Evolutionary conservation across 768 basidiomycete genomes (phyloP).

Genomic region (Myochromella boudieri): DNA sequence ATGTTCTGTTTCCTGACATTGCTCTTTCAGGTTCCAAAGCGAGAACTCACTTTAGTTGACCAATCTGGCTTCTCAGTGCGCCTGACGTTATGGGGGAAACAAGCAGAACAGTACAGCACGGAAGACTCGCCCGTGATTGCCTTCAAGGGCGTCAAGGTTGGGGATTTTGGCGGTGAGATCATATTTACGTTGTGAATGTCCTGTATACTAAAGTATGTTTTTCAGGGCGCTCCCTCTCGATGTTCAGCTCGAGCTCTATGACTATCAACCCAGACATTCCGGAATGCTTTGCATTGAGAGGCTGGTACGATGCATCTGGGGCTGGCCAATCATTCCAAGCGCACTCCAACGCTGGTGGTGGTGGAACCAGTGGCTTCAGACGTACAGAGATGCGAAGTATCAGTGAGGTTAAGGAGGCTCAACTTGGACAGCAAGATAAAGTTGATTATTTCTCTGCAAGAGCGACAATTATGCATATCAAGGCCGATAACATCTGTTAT

Average conservation of each 20-base stretch:
- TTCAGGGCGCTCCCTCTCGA: slow-evolving; percentile 79
- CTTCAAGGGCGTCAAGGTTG: slow-evolving; percentile 91
- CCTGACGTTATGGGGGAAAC: slow-evolving; percentile 94
- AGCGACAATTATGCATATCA: slow-evolving; percentile 89
- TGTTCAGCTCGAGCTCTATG: slow-evolving; percentile 80
- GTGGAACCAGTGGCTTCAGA: slow-evolving; percentile 48
- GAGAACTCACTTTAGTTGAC: slow-evolving; percentile 89
- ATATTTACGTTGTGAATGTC: not conserved
- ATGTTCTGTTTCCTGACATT: slow-evolving; percentile 2
- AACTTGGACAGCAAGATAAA: slow-evolving; percentile 75
- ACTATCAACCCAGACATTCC: slow-evolving; percentile 87
- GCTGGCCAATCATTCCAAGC: slow-evolving; percentile 65
- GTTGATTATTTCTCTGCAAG: slow-evolving; percentile 76
- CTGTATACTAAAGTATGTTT: slow-evolving; percentile 12
- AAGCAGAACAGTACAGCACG: slow-evolving; percentile 78
- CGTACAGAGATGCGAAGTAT: slow-evolving; percentile 74
- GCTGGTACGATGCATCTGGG: slow-evolving; percentile 88
- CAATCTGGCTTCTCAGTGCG: slow-evolving; percentile 74
- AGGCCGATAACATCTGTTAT: slow-evolving; percentile 78
- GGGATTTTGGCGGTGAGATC: slow-evolving; percentile 79
- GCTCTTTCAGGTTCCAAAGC: slow-evolving; percentile 68
- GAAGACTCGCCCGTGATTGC: slow-evolving; percentile 74
- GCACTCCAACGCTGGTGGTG: slow-evolving; percentile 50
- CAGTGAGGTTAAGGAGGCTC: slow-evolving; percentile 74
- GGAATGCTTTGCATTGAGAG: slow-evolving; percentile 83